Evolutionary conservation across 208 protist species (phyloP).

Genomic region (Phytomonas serpens): DNA sequence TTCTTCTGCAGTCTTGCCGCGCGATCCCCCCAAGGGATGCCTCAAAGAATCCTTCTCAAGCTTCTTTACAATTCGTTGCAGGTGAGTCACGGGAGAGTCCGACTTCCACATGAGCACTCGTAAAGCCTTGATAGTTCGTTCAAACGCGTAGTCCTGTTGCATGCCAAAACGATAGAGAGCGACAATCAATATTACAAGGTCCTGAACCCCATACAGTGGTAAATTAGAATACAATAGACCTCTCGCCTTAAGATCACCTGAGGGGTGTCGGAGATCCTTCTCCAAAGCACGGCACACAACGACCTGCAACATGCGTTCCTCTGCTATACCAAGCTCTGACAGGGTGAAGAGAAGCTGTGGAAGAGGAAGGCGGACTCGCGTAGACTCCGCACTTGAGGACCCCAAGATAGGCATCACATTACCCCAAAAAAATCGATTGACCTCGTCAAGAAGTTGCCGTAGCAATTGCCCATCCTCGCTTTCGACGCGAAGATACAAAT

Average conservation of each 20-base stretch:
- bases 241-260: not conserved
- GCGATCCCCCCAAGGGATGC: not conserved
- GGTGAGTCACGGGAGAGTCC: conserved; percentile 4
- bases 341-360: conserved; percentile 42
- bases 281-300: conserved; percentile 13
- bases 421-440: conserved; percentile 32
- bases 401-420: conserved; percentile 2
- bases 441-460: conserved; percentile 36
- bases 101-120: conserved; percentile 13
- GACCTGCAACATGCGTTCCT: conserved; percentile 38
- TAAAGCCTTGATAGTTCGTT: conserved; percentile 16
- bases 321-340: conserved; percentile 41
- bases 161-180: conserved; percentile 69
- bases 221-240: conserved; percentile 38
- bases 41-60: not conserved
- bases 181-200: conserved; percentile 40
- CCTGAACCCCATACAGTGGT: conserved; percentile 18
- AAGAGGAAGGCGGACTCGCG: conserved; percentile 21
- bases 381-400: not conserved
- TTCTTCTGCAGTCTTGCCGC: not conserved
- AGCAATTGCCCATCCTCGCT: conserved; percentile 60
- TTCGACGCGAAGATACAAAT: conserved; percentile 42
- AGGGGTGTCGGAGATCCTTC: not conserved
- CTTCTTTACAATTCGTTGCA: conserved; percentile 9
- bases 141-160: conserved; percentile 41